Evolutionary conservation across 2,329 filamentous ascomycete genomes (phyloP).

Genomic region (Beauveria pseudobassiana): DNA sequence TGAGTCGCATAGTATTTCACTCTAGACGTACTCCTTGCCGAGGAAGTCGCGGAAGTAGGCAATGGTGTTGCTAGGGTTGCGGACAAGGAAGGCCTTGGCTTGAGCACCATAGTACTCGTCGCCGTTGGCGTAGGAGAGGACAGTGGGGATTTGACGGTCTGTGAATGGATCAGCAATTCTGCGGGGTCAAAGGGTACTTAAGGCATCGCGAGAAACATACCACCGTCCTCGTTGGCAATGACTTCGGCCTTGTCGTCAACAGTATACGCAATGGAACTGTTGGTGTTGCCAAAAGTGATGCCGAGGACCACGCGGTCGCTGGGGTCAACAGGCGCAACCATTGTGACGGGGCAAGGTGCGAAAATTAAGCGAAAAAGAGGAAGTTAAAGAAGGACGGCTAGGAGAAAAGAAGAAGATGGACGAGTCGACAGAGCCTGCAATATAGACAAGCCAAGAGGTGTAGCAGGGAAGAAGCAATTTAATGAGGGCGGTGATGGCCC

Average conservation of each 20-base stretch:
- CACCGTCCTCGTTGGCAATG: conserved; percentile 98
- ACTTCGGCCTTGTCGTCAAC: conserved; percentile 93
- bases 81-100: conserved; percentile 86
- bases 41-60: conserved; percentile 95
- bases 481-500: conserved; percentile 9
- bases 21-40: conserved; percentile 71
- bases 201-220: conserved; percentile 39
- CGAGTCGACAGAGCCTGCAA: neutral
- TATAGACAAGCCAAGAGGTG: neutral
- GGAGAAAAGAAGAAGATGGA: neutral
- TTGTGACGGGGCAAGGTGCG: conserved; percentile 20
- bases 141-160: conserved; percentile 95
- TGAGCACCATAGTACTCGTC: conserved; percentile 96
- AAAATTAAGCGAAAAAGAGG: neutral
- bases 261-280: conserved; percentile 93
- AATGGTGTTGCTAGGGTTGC: conserved; percentile 88
- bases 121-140: conserved; percentile 88
- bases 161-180: neutral
- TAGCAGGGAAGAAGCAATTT: neutral
- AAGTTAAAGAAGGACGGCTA: neutral
- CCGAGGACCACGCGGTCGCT: conserved; percentile 70
- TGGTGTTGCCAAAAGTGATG: conserved; percentile 96
- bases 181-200: too few species aligned
- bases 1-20: neutral
- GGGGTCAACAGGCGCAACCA: conserved; percentile 45